Percentiles rank a stretch among this genome's conserved stretches.
These are phyloP conservation scores for Peniophora sp. DNA, from an alignment of 1,284 basidiomycete genomes.

Conservation along the genomic window DNA sequence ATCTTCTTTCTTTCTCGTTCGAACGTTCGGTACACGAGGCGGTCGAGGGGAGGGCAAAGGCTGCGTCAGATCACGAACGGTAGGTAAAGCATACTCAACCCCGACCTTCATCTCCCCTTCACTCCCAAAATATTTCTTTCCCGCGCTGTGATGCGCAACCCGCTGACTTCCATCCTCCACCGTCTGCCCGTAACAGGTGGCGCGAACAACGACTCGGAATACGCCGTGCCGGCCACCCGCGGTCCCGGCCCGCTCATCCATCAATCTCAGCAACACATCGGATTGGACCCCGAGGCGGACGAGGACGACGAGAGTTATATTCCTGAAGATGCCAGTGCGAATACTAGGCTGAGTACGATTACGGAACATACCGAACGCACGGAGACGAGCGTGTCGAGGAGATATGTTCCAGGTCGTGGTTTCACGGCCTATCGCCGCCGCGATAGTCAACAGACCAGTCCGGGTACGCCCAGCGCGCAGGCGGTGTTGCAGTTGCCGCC, in stretches of 20 bases:
- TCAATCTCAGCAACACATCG: conserved; percentile 12
- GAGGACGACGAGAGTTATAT: conserved; percentile 11
- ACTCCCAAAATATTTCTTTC: background rate
- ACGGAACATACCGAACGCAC: conserved; percentile 58
- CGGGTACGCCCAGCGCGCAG: background rate
- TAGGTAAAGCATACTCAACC: background rate
- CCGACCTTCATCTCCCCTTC: conserved; percentile 2
- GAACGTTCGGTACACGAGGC: background rate
- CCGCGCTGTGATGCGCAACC: conserved; percentile 10
- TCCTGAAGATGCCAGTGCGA: conserved; percentile 1
- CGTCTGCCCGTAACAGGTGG: background rate
- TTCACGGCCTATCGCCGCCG: background rate
- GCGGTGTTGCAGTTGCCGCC: conserved; percentile 5
- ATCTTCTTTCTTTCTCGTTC: background rate
- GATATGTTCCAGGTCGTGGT: background rate
- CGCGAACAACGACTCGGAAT: conserved; percentile 4
- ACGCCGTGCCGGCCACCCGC: background rate
- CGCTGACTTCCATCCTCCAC: conserved; percentile 12
- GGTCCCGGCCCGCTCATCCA: conserved; percentile 17
- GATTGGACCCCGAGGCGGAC: background rate
- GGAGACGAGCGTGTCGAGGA: conserved; percentile 24
- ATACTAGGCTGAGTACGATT: conserved; percentile 46
- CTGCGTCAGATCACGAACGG: background rate
- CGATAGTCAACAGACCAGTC: background rate
- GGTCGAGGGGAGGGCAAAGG: too few relatives aligned